These are phyloP conservation scores for Fomitopsis schrenkii DNA, from an alignment of 1,284 basidiomycete species.

Conservation along the genomic window DNA sequence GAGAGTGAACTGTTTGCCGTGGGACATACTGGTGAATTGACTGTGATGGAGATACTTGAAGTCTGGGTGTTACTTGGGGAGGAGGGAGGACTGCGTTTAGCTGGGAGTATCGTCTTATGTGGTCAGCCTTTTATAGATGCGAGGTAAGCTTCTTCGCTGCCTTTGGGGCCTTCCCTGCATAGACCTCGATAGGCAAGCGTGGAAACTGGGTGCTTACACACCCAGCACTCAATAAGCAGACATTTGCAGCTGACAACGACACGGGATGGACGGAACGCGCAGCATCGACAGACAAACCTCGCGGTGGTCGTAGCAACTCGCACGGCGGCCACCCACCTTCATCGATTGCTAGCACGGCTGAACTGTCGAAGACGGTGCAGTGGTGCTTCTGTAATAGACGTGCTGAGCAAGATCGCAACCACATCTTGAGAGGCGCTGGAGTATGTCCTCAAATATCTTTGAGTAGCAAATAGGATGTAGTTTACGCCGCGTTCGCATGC, in stretches of 20 bases:
- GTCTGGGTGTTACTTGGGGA: neutral
- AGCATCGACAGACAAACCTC: neutral
- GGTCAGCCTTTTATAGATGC: neutral
- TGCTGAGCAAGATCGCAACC: neutral
- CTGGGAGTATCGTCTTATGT: neutral
- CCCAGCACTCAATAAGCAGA: neutral
- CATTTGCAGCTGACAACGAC: neutral
- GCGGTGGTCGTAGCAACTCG: neutral
- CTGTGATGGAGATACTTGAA: neutral
- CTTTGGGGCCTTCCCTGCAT: neutral
- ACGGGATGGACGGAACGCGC: neutral
- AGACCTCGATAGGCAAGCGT: neutral
- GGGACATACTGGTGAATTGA: slow-evolving; percentile 10
- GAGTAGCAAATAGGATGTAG: neutral
- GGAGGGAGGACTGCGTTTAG: neutral
- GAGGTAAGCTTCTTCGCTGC: neutral
- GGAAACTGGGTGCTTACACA: neutral
- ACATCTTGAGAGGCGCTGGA: neutral
- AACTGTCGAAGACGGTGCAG: neutral
- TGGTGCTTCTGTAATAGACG: neutral
- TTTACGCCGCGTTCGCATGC: neutral
- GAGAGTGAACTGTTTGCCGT: slow-evolving; percentile 25
- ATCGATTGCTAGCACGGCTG: neutral
- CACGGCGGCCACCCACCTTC: neutral
- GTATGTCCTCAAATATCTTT: too few relatives aligned